Evolutionary conservation across 371 early-diverging fungal species (phyloP).

Genomic region (Mucor velutinosus): DNA sequence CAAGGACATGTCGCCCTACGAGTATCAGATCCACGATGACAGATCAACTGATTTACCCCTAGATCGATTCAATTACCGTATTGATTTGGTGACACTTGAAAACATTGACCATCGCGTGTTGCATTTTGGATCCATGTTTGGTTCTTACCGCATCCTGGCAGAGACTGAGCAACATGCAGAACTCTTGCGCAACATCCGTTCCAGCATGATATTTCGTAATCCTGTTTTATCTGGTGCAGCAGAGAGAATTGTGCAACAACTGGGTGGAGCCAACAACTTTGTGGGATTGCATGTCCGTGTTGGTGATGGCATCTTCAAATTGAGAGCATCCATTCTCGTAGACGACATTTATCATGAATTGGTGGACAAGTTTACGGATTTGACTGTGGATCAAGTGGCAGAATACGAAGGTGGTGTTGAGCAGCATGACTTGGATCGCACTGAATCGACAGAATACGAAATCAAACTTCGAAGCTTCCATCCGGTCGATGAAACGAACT

Average conservation of each 20-base stretch:
- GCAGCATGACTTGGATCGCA: slow-evolving; percentile 42
- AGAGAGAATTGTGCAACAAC: slow-evolving; percentile 38
- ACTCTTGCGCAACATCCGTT: slow-evolving; percentile 37
- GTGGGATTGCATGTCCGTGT: slow-evolving; percentile 61
- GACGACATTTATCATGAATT: slow-evolving; percentile 50
- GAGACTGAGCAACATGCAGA: slow-evolving; percentile 43
- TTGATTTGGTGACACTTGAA: slow-evolving; percentile 48
- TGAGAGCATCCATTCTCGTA: slow-evolving; percentile 42
- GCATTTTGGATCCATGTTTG: slow-evolving; percentile 64
- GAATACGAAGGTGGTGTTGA: slow-evolving; percentile 26
- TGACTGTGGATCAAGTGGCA: slow-evolving; percentile 35
- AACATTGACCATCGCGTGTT: slow-evolving; percentile 46
- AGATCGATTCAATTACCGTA: slow-evolving; percentile 44
- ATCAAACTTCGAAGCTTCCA: slow-evolving; percentile 39
- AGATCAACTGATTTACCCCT: slow-evolving; percentile 41
- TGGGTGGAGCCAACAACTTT: slow-evolving; percentile 49
- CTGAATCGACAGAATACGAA: slow-evolving; percentile 48
- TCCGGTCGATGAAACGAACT: slow-evolving; percentile 12
- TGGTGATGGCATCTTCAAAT: slow-evolving; percentile 57
- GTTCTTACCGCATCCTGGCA: slow-evolving; percentile 56
- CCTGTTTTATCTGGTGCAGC: slow-evolving; percentile 53
- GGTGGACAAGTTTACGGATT: slow-evolving; percentile 42
- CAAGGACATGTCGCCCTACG: slow-evolving; percentile 56
- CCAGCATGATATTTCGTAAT: slow-evolving; percentile 53
- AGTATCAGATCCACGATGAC: slow-evolving; percentile 56